A percentile compares a stretch with the other conserved stretches of the same genome.
These are phyloP conservation scores for Dispira simplex DNA, from an alignment of 192 early-diverging fungal genomes.

Conservation along the genomic window DNA sequence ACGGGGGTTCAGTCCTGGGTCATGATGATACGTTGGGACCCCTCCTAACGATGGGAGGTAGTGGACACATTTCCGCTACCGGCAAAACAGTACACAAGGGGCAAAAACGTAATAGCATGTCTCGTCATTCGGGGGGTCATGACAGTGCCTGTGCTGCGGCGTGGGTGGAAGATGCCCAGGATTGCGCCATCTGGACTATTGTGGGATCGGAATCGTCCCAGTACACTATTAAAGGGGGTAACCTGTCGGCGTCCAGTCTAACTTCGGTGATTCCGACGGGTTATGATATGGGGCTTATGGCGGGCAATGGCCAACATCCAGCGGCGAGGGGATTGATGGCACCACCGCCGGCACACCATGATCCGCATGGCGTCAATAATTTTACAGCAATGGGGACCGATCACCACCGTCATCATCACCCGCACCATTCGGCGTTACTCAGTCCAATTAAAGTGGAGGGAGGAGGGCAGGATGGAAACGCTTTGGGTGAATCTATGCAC, in stretches of 20 bases:
- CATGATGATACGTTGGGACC: neutral
- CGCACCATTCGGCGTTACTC: constrained; percentile 13
- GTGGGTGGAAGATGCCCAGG: constrained; percentile 71
- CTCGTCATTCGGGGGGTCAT: constrained; percentile 8
- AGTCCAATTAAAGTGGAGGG: too few species aligned
- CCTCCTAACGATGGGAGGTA: neutral
- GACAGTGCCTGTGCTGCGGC: constrained; percentile 25
- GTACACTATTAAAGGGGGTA: constrained; percentile 18
- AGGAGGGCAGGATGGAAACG: too few species aligned
- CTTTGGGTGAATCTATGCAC: neutral
- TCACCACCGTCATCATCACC: constrained; percentile 22
- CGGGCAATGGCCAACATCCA: neutral
- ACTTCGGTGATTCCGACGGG: neutral
- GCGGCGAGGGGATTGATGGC: neutral
- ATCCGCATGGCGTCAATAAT: constrained; percentile 10
- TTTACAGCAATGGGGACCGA: constrained; percentile 16
- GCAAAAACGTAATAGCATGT: constrained; percentile 8
- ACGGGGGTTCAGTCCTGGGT: neutral
- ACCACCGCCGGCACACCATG: neutral
- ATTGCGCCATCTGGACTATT: constrained; percentile 85
- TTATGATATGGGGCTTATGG: neutral
- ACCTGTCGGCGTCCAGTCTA: neutral
- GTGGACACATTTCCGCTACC: neutral
- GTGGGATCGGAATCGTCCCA: constrained; percentile 56
- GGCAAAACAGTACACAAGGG: neutral